phyloP scores from a whole-genome alignment of 192 early-diverging fungal genomes.

The Lunasporangiospora selenospora region DNA sequence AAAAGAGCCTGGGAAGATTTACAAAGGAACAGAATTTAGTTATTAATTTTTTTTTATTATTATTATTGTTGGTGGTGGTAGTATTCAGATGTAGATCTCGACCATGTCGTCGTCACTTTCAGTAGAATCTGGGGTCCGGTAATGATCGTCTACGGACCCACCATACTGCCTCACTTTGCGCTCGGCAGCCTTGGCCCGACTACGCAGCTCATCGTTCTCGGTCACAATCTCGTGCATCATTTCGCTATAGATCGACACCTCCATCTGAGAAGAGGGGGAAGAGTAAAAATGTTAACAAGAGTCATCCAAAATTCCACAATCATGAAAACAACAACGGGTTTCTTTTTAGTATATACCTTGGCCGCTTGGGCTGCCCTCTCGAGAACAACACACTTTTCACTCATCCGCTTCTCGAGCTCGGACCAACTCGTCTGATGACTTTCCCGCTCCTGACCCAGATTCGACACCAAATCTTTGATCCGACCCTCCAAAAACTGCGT shows the following conservation, averaged over 20 bases:
- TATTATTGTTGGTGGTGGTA: too few species aligned
- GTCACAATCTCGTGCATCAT: constrained; percentile 47
- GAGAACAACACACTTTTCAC: constrained; percentile 11
- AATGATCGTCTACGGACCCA: constrained; percentile 9
- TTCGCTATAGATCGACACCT: constrained; percentile 30
- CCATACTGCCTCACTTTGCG: constrained; percentile 13
- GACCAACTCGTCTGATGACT: constrained; percentile 5
- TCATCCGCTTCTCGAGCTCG: constrained; percentile 9
- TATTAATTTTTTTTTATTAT: too few species aligned
- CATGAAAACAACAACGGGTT: neutral
- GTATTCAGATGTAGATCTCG: constrained; percentile 21
- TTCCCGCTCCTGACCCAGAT: constrained; percentile 12
- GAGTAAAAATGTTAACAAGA: neutral
- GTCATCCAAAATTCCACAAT: neutral
- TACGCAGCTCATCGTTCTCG: constrained; percentile 34
- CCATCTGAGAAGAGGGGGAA: constrained; percentile 38
- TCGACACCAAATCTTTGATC: constrained; percentile 15
- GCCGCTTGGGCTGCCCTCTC: constrained; percentile 38
- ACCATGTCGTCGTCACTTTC: constrained; percentile 35
- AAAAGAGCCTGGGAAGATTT: constrained; percentile 4
- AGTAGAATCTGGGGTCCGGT: constrained; percentile 1
- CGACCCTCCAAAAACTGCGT: constrained; percentile 13
- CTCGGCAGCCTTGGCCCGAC: constrained; percentile 11
- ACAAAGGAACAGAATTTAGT: neutral
- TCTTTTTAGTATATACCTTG: constrained; percentile 17